phyloP scores from a whole-genome alignment of 805 yeast genomes.

The Candida piceae region DNA sequence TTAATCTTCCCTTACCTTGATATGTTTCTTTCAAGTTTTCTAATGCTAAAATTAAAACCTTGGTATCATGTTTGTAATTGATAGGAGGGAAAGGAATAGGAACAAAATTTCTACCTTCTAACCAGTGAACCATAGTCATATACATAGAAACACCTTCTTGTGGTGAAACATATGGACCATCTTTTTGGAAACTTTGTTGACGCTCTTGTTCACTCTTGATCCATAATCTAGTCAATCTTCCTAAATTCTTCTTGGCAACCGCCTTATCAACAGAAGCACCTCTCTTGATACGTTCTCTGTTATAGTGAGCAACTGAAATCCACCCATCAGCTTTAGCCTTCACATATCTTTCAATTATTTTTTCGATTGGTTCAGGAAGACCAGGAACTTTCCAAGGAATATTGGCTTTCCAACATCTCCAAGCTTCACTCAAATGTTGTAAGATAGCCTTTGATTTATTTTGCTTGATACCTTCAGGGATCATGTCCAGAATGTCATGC shows the following conservation, averaged over 20 bases:
- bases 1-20: slow-evolving; percentile 68
- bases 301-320: slow-evolving; percentile 89
- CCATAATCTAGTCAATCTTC: slow-evolving; percentile 90
- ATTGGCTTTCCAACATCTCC: slow-evolving; percentile 99
- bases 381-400: slow-evolving; percentile 98
- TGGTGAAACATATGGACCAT: slow-evolving; percentile 84
- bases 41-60: slow-evolving; percentile 79
- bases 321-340: slow-evolving; percentile 97
- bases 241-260: slow-evolving; percentile 87
- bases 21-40: slow-evolving; percentile 83
- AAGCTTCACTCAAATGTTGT: slow-evolving; percentile 95
- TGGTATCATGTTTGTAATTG: slow-evolving; percentile 89
- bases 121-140: slow-evolving; percentile 86
- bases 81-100: slow-evolving; percentile 94
- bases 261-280: slow-evolving; percentile 96
- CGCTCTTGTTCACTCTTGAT: slow-evolving; percentile 86
- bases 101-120: slow-evolving; percentile 74
- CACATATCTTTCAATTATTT: slow-evolving; percentile 81
- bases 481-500: slow-evolving; percentile 95
- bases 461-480: slow-evolving; percentile 89
- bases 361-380: slow-evolving; percentile 83
- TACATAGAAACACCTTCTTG: slow-evolving; percentile 85
- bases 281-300: slow-evolving; percentile 78
- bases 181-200: slow-evolving; percentile 70
- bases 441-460: slow-evolving; percentile 80